Base-by-base conservation (phyloP, 192 early-diverging fungal genomes). In the Physocladia obscura region DNA sequence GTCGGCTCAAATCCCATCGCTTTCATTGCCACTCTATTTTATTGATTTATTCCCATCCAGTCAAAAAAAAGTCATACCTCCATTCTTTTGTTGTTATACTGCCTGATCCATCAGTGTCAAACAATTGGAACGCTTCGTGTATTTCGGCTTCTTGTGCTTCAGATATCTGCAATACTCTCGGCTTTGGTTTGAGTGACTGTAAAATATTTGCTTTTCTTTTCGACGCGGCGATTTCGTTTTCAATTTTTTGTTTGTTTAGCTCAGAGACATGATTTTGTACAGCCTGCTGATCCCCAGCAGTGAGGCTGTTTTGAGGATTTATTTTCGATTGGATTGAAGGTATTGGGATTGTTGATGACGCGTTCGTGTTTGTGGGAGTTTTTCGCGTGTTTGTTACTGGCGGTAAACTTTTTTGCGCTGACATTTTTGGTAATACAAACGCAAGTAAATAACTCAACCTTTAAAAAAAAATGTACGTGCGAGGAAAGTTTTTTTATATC, bases 101-200 rank as follows among this genome's bases (percentile, higher is more conserved):
- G 24, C 82, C 83, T 13, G 65, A 67, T 22, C 84, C 88, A 47
- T 88, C 85, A n/a, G 81, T 82, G 63, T 90, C 88, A 61, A 89
- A 89, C 67, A 89, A 65, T 38, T 89, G 82, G 73, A 89, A 89
- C 19, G 87, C 87, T 72, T 89, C 84, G 19, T 76, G 55, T 62
- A 87, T 84, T 57, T 89, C 88, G 38, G 86, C 71, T 39, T 85
- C 75, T 58, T 86, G 84, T 39, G 87, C 84, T 34, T 61, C 47
- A 5, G 82, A 54, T 8, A 72, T 19, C 3, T 22, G 17, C 37
- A 72, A 39, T 1, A 56, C 22, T 3, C 70, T 26, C 11, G 26
- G 70, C 34, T 63, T 72, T 38, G 57, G 57, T 30, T 62, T 62
- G 17, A n/a, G 29, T 3, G 60, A 55, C 35, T 49, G 39, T 34